phyloP scores from a whole-genome alignment of 2,329 filamentous ascomycete species.

The Alternaria infectoria region DNA sequence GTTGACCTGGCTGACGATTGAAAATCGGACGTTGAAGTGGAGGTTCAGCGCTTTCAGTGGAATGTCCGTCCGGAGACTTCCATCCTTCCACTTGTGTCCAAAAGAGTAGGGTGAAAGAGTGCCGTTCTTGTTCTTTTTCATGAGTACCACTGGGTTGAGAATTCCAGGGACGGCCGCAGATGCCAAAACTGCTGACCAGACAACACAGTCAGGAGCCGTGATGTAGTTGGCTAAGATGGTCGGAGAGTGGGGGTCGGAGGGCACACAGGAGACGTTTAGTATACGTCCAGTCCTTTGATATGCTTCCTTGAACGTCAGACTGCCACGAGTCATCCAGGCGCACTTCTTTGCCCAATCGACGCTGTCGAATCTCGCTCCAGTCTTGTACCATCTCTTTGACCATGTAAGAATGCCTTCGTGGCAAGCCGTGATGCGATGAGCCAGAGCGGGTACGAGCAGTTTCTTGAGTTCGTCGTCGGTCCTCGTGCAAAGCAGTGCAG shows the following conservation, averaged over 20 bases:
- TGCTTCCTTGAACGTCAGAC: conserved; percentile 92
- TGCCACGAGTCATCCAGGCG: conserved; percentile 89
- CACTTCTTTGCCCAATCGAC: conserved; percentile 86
- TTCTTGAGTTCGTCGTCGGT: conserved; percentile 90
- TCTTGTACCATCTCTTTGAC: conserved; percentile 85
- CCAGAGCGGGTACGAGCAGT: conserved; percentile 85
- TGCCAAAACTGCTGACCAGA: conserved; percentile 95
- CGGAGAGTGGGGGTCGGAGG: conserved; percentile 91
- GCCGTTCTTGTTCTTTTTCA: conserved; percentile 82
- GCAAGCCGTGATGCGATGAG: conserved; percentile 83
- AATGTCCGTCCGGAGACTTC: conserved; percentile 91
- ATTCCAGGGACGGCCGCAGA: conserved; percentile 97
- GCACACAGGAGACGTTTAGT: conserved; percentile 93
- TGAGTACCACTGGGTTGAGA: conserved; percentile 90
- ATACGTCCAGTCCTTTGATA: conserved; percentile 93
- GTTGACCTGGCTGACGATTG: conserved; percentile 86
- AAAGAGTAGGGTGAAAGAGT: conserved; percentile 89
- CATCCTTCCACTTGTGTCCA: conserved; percentile 99
- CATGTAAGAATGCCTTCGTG: conserved; percentile 78
- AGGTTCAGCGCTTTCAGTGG: conserved; percentile 92
- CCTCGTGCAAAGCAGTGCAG: conserved; percentile 83
- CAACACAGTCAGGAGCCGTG: conserved; percentile 93
- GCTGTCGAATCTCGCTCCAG: conserved; percentile 91
- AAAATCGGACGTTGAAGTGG: conserved; percentile 98
- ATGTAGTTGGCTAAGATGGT: conserved; percentile 95